phyloP scores from a whole-genome alignment of 1,284 basidiomycete species.

The Cutaneotrichosporon cutaneum region DNA sequence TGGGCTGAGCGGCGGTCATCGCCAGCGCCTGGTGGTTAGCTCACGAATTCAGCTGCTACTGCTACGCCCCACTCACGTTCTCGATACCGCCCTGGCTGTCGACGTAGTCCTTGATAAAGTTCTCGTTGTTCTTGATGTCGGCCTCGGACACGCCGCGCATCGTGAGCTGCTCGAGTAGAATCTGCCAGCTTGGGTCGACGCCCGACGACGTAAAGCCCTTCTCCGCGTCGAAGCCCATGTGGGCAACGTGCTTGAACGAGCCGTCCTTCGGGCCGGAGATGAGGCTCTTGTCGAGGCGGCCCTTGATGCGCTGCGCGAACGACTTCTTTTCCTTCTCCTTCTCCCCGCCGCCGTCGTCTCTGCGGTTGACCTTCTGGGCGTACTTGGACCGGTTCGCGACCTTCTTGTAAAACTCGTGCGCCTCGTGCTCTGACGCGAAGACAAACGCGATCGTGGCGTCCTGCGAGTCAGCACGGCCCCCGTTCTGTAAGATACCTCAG shows the following conservation, averaged over 20 bases:
- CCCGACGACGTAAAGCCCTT: slow-evolving; percentile 81
- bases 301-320: slow-evolving; percentile 61
- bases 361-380: slow-evolving; percentile 49
- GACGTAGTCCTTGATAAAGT: slow-evolving; percentile 85
- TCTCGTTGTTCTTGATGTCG: slow-evolving; percentile 72
- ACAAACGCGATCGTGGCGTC: slow-evolving; percentile 69
- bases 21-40: slow-evolving; percentile 14
- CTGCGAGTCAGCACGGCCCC: slow-evolving; percentile 53
- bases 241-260: slow-evolving; percentile 86
- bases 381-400: slow-evolving; percentile 69
- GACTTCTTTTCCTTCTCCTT: slow-evolving; percentile 43
- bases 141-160: slow-evolving; percentile 65
- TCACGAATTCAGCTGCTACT: no score
- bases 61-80: slow-evolving; percentile 9
- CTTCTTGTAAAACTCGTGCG: slow-evolving; percentile 85
- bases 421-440: slow-evolving; percentile 85
- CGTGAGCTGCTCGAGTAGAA: slow-evolving; percentile 70
- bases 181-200: slow-evolving; percentile 90
- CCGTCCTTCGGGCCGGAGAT: slow-evolving; percentile 77
- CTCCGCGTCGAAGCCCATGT: slow-evolving; percentile 90
- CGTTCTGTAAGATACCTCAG: slow-evolving; percentile 67
- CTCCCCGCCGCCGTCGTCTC: not conserved
- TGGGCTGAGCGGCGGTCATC: slow-evolving; percentile 4
- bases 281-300: slow-evolving; percentile 83
- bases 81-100: slow-evolving; percentile 58